A percentile compares a stretch with the other conserved stretches of the same genome.
phyloP scores from a whole-genome alignment of 257 asterid genomes.

The Fraxinus americana region DNA sequence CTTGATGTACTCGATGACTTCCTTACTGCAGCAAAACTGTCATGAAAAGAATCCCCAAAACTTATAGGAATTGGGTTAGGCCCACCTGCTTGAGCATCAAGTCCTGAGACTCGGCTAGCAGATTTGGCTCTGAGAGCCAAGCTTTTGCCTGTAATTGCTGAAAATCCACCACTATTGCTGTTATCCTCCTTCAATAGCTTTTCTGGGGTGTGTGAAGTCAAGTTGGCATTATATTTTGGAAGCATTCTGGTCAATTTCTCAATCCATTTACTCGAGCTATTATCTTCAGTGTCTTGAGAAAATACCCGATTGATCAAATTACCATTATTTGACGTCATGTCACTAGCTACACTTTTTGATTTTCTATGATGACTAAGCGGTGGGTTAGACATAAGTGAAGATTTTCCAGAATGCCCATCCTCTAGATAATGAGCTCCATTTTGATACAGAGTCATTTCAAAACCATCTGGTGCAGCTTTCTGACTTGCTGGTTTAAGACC shows the following conservation, averaged over 20 bases:
- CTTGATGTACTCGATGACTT: slow-evolving; percentile 76
- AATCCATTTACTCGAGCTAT: slow-evolving; percentile 40
- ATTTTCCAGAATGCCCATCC: slow-evolving; percentile 44
- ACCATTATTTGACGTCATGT: slow-evolving; percentile 45
- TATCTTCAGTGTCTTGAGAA: slow-evolving; percentile 42
- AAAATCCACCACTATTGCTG: slow-evolving; percentile 41
- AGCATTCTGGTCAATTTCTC: slow-evolving; percentile 56
- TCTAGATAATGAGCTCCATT: slow-evolving; percentile 55
- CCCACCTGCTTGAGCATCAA: slow-evolving; percentile 54
- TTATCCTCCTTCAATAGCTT: slow-evolving; percentile 70
- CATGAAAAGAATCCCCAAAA: slow-evolving; percentile 52
- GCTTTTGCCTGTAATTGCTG: slow-evolving; percentile 59
- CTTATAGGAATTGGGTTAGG: slow-evolving; percentile 41
- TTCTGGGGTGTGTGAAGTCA: slow-evolving; percentile 53
- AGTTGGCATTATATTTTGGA: slow-evolving; percentile 62
- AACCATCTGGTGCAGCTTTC: slow-evolving; percentile 47
- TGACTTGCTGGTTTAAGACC: slow-evolving; percentile 49
- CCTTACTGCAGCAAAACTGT: slow-evolving; percentile 46
- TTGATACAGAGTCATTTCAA: slow-evolving; percentile 60
- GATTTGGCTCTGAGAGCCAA: slow-evolving; percentile 78
- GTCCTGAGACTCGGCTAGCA: slow-evolving; percentile 41
- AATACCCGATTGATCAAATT: slow-evolving; percentile 29
- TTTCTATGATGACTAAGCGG: slow-evolving; percentile 63
- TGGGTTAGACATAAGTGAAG: slow-evolving; percentile 39
- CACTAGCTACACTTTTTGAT: slow-evolving; percentile 63